Conservation (phyloP, 495 filamentous ascomycete genomes). For the Letharia columbiana region DNA sequence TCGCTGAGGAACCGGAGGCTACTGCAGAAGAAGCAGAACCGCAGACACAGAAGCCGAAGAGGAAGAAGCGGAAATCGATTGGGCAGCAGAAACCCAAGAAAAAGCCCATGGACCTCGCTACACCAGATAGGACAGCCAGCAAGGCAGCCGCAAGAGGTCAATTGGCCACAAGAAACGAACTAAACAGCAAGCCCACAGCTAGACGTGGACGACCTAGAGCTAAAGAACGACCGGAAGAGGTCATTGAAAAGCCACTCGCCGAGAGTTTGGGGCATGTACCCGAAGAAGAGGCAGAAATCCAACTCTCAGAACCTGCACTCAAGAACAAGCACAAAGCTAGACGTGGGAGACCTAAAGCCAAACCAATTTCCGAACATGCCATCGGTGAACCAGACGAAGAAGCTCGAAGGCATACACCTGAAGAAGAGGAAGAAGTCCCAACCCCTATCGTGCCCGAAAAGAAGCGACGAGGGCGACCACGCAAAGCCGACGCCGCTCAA, state of each 20-base stretch:
- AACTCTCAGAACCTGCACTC: not conserved
- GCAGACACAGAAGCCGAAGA: not conserved
- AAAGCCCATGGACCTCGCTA: slow-evolving; percentile 9
- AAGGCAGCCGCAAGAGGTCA: not conserved
- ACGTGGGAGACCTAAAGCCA: not conserved
- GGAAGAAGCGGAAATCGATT: slow-evolving; percentile 24
- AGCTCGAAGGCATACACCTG: not conserved
- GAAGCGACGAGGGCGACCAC: slow-evolving; percentile 18
- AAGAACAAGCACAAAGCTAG: not conserved
- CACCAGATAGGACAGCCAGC: not conserved
- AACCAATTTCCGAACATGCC: not conserved
- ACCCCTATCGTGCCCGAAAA: not conserved
- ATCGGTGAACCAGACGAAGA: not conserved
- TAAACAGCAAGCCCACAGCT: not conserved
- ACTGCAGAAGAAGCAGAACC: not conserved
- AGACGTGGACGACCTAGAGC: not conserved
- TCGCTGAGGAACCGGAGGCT: not conserved
- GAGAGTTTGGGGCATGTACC: not conserved
- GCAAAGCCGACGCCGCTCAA: not conserved
- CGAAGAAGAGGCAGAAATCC: not conserved
- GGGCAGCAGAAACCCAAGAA: slow-evolving; percentile 18
- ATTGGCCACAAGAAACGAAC: not conserved
- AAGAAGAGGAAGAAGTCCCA: slow-evolving; percentile 4
- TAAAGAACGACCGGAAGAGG: not conserved
- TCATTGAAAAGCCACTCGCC: not conserved